Conservation (phyloP, 163 green algal species). For the Chlamydomonas reinhardtii region DNA sequence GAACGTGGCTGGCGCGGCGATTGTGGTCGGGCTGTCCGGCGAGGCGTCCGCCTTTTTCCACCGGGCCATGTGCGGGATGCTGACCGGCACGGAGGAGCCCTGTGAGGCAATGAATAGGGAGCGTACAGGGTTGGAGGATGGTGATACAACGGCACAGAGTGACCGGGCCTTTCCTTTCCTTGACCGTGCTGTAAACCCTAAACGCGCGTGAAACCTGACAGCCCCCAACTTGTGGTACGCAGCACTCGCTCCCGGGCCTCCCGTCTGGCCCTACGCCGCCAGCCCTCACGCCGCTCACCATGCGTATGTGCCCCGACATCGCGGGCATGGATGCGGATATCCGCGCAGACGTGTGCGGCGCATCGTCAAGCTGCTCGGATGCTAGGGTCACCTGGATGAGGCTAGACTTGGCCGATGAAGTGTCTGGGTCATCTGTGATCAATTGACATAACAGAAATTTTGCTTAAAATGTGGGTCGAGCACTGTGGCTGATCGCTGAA, state of each 20-base stretch:
- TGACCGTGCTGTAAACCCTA: too few species aligned
- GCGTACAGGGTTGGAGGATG: too few species aligned
- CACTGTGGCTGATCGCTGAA: neutral
- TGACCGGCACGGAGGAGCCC: slow-evolving; percentile 41
- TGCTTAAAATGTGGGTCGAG: neutral
- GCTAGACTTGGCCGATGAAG: slow-evolving; percentile 5
- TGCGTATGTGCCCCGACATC: slow-evolving; percentile 9
- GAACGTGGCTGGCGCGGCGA: slow-evolving; percentile 19
- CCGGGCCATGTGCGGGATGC: slow-evolving; percentile 43
- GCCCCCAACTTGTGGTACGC: too few species aligned
- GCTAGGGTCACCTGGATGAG: neutral
- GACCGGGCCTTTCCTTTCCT: too few species aligned
- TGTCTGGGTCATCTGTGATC: neutral
- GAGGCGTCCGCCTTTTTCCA: slow-evolving; percentile 36
- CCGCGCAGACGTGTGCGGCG: neutral
- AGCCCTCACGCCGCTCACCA: slow-evolving; percentile 9
- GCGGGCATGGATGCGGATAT: slow-evolving; percentile 30
- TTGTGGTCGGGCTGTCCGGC: neutral
- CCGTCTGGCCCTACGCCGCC: neutral
- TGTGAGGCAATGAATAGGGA: neutral
- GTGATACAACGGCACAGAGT: too few species aligned
- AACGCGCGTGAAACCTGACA: too few species aligned
- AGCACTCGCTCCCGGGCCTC: neutral
- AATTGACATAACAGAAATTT: neutral
- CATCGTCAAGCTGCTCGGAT: neutral